Evolutionary conservation across 208 protist genomes (phyloP), one percentile per base, ranked within the genome.

Genomic region (Leishmania martiniquensis): DNA sequence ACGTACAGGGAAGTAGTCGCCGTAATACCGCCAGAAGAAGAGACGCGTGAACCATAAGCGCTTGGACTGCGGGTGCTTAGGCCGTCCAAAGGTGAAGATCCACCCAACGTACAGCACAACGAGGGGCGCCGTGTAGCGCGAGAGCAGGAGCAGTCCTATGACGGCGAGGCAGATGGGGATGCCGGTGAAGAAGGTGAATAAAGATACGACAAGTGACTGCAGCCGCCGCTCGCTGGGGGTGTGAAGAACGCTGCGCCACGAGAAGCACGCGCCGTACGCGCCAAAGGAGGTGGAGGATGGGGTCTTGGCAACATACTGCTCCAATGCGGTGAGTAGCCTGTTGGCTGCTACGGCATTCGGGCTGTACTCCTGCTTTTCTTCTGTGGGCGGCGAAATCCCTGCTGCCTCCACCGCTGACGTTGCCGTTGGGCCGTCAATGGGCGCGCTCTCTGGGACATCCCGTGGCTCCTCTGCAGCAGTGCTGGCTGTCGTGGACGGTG

Each of bases 1-100:
- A 5, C 94, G 89, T 15, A 94, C 76, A 0, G 94, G 94, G 67
- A 97, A 97, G 87, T 97, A 97, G 75, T 96, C 87, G 0, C 89
- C 63, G 78, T 92, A 96, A 79, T 93, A 87, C 15, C 77, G 47
- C 85, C 88, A 97, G 6, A 96, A 45, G 6, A 68, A 66, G 52
- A 76, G 72, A n/a, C 83, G 78, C 2, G 77, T 62, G 57, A 92
- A 84, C 2, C 9, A 2, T 49, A 25, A 25, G 45, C 83, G 68
- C 55, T 86, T 86, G 20, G 39, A 71, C 37, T 91, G 54, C 1
- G 91, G 94, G 63, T 89, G 82, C 44, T 72, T 78, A 10, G 88
- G 88, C 49, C 79, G 68, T 49, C 85, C 88, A 62, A 87, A 66
- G 42, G 89, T 93, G 82, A 88, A 87, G 37, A 95, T 96, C 80